phyloP scores from a whole-genome alignment of 768 basidiomycete genomes.

The Auriscalpium vulgare region DNA sequence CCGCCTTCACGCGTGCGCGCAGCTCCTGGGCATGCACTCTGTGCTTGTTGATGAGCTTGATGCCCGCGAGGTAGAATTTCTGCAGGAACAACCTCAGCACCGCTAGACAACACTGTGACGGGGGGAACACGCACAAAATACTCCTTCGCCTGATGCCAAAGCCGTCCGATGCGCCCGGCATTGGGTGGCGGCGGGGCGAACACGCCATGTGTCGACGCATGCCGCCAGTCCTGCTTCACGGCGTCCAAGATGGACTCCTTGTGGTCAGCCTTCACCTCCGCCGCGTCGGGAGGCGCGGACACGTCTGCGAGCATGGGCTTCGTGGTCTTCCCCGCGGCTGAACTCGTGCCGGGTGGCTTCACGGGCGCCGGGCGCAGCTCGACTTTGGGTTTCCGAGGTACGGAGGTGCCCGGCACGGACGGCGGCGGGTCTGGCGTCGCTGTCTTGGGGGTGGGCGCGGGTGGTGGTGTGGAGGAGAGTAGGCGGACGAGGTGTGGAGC shows the following conservation, averaged over 20 bases:
- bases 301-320: slow-evolving; percentile 10
- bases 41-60: slow-evolving; percentile 64
- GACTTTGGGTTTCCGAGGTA: slow-evolving; percentile 35
- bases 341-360: slow-evolving; percentile 30
- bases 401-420: slow-evolving; percentile 18
- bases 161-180: slow-evolving; percentile 47
- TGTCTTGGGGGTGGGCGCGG: slow-evolving; percentile 11
- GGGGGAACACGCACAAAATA: slow-evolving; percentile 29
- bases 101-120: neutral
- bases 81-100: slow-evolving; percentile 5
- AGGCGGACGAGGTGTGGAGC: slow-evolving; percentile 2
- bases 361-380: slow-evolving; percentile 61
- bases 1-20: slow-evolving; percentile 43
- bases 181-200: slow-evolving; percentile 55
- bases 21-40: slow-evolving; percentile 48
- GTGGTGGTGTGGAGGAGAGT: slow-evolving; percentile 19
- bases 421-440: slow-evolving; percentile 17
- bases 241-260: slow-evolving; percentile 33
- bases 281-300: slow-evolving; percentile 12
- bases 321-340: slow-evolving; percentile 17
- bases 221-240: slow-evolving; percentile 52
- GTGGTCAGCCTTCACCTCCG: slow-evolving; percentile 7
- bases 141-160: slow-evolving; percentile 40
- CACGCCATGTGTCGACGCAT: slow-evolving; percentile 63
- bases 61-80: slow-evolving; percentile 82